Conservation (phyloP, 257 asterid species). For the Cinchona pubescens region DNA sequence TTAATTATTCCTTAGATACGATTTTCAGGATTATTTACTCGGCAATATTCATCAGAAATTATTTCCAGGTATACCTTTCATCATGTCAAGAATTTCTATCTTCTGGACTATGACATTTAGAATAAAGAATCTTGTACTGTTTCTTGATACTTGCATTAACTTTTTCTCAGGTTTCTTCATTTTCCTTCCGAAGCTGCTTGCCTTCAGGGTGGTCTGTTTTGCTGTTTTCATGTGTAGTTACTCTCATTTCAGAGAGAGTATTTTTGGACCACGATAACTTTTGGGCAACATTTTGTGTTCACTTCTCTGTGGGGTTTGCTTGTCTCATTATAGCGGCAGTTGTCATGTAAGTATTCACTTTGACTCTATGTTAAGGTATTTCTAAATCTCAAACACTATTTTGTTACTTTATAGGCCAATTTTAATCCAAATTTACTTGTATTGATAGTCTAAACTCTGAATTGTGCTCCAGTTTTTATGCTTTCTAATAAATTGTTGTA, state of each 20-base stretch:
- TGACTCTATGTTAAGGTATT: not conserved
- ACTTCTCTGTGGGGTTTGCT: conserved; percentile 61
- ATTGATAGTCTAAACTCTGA: too few relatives aligned
- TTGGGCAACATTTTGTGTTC: conserved; percentile 68
- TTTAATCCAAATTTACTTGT: not conserved
- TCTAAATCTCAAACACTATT: not conserved
- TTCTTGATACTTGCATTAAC: conserved; percentile 1
- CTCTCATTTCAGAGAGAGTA: conserved; percentile 56
- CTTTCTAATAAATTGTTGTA: conserved; percentile 5
- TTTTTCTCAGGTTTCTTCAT: conserved; percentile 57
- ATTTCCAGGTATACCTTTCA: conserved; percentile 64
- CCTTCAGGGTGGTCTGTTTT: conserved; percentile 70
- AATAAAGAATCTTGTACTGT: not conserved
- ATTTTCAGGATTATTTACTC: conserved; percentile 75
- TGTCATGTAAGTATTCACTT: conserved; percentile 52
- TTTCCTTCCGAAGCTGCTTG: conserved; percentile 75
- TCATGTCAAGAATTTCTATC: not conserved
- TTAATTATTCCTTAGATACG: conserved; percentile 74
- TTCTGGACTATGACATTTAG: not conserved
- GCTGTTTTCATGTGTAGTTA: conserved; percentile 58
- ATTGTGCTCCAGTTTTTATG: not conserved
- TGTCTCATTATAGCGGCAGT: conserved; percentile 53
- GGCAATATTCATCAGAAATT: conserved; percentile 65
- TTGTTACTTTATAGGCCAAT: not conserved
- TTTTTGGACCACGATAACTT: conserved; percentile 68